Evolutionary conservation across 176 grass and related monocot genomes (phyloP).

Genomic region (Carex kokanica): DNA sequence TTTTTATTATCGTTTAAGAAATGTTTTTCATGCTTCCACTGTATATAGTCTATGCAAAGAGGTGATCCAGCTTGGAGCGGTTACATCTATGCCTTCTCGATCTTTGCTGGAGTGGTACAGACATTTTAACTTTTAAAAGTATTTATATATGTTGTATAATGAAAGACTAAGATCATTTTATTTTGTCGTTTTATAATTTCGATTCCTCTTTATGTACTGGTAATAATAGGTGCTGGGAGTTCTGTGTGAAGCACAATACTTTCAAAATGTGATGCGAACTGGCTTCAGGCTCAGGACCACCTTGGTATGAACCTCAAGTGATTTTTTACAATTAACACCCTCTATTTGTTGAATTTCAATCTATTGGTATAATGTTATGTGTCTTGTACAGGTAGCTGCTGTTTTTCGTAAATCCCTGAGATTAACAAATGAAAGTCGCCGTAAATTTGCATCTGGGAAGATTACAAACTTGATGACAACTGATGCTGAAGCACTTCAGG

Average conservation of each 20-base stretch:
- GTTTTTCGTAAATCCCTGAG: constrained; percentile 93
- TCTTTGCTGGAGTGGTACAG: constrained; percentile 96
- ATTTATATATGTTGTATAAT: background rate
- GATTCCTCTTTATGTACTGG: constrained; percentile 19
- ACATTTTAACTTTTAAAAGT: constrained; percentile 1
- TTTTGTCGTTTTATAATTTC: background rate
- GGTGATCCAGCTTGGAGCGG: constrained; percentile 82
- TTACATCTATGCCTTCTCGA: constrained; percentile 90
- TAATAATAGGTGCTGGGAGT: constrained; percentile 69
- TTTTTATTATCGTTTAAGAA: background rate
- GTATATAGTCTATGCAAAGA: constrained; percentile 96
- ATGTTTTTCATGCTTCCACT: constrained; percentile 9
- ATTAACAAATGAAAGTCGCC: constrained; percentile 80
- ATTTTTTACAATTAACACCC: constrained; percentile 5
- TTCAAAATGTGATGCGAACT: constrained; percentile 97
- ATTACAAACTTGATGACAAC: constrained; percentile 99
- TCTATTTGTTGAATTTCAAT: background rate
- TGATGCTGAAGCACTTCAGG: constrained; percentile 95
- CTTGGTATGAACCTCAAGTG: constrained; percentile 52
- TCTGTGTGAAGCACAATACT: constrained; percentile 93
- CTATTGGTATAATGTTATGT: background rate
- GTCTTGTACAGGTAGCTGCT: constrained; percentile 57
- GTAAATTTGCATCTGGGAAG: constrained; percentile 79
- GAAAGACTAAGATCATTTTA: constrained; percentile 7
- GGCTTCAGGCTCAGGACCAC: constrained; percentile 93